Conservation (phyloP, 495 filamentous ascomycete genomes). For the Trichoderma gamsii region DNA sequence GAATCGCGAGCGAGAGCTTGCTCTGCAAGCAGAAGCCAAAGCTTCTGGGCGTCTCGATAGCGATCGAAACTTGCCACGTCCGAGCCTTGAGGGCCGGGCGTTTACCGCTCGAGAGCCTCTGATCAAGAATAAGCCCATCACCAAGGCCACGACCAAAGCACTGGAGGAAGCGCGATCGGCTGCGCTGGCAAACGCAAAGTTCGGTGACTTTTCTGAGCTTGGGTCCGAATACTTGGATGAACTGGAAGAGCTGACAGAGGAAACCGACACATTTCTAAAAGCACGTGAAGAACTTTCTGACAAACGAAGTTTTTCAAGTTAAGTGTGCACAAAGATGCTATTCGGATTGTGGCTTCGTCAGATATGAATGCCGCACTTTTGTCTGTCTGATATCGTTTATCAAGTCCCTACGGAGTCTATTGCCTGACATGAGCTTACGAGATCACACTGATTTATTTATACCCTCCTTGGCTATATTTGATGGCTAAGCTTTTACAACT, state of each 20-base stretch:
- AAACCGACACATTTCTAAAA: not conserved
- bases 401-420: not conserved
- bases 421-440: slow-evolving; percentile 9
- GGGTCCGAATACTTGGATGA: not conserved
- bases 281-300: slow-evolving; percentile 8
- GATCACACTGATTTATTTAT: not conserved
- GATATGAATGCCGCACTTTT: not conserved
- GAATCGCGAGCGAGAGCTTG: slow-evolving; percentile 44
- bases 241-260: not conserved
- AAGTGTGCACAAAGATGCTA: not conserved
- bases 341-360: not conserved
- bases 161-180: slow-evolving; percentile 1
- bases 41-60: slow-evolving; percentile 21
- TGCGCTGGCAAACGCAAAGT: slow-evolving; percentile 3
- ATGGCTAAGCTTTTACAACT: not conserved
- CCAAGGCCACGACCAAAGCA: not conserved
- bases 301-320: slow-evolving; percentile 13
- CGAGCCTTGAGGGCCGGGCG: slow-evolving; percentile 26
- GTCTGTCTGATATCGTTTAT: not conserved
- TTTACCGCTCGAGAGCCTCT: slow-evolving; percentile 18
- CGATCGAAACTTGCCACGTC: slow-evolving; percentile 25
- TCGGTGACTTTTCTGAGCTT: not conserved
- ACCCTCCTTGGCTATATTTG: not conserved
- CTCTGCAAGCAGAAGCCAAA: slow-evolving; percentile 32
- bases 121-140: not conserved